Evolutionary conservation across 2,329 filamentous ascomycete species (phyloP), one percentile per base, ranked within the genome.

Genomic region (Ramularia endophylla): DNA sequence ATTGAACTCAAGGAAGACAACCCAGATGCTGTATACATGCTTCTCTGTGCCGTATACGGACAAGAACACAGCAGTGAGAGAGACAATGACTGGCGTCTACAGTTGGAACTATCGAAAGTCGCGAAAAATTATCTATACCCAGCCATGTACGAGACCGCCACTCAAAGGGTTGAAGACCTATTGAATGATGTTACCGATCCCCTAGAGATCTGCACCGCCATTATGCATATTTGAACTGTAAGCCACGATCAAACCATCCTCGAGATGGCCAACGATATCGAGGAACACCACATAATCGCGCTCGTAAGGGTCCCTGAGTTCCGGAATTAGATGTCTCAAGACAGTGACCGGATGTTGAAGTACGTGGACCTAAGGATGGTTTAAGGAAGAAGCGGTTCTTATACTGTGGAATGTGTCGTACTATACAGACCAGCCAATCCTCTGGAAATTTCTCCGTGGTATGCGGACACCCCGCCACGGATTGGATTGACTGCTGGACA

Each of bases 1-100:
- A 17, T 47, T 11, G 40, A 47, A 37, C 33, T 46, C 12, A 43
- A 36, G 15, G 44, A 46, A 3, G 40, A 47, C 27, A 37, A 47
- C 16, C 44, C 44, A 2, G 41, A 43, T 32, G 44, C 40, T 2
- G 36, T 47, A 11, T 29, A 29, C 27, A 13, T 29, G 27, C 27
- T 29, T 29, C 27, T 29, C 11, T 3, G 27, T 13, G 13, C 27
- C 27, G 27, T 29, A 11, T 29, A 29, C 6, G 27, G 27, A 29
- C 11, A 4, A 13, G 27, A 29, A 6, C 27, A 12, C 27, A 3
- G 11, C 6, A 11, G 11, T 29, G 27, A 13, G 11, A 29, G 11
- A 12, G 3, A 29, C 3, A 29, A 29, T 4, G 27, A 29, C 27
- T 29, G 27, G 27, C 27, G 11, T 29, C 27, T 29, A 3, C 27